phyloP scores from a whole-genome alignment of 768 basidiomycete species.

The Fistulinella prunicolor region DNA sequence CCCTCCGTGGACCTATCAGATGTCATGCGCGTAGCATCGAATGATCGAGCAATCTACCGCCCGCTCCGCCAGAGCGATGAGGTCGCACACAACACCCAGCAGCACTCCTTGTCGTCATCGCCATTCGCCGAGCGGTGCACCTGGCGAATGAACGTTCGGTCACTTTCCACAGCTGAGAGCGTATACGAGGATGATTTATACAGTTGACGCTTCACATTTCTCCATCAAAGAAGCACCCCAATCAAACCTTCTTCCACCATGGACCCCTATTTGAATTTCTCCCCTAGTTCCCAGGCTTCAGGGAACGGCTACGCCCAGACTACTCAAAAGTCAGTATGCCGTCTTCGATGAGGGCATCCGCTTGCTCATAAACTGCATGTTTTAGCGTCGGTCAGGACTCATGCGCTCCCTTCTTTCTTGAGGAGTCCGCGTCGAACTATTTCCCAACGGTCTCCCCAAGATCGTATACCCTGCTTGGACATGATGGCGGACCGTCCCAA shows the following conservation, averaged over 20 bases:
- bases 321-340: constrained; percentile 14
- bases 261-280: constrained; percentile 13
- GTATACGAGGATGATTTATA: constrained; percentile 21
- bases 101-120: constrained; percentile 22
- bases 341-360: constrained; percentile 2
- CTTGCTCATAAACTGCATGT: constrained; percentile 7
- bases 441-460: background rate
- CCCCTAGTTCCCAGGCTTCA: constrained; percentile 1
- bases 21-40: constrained; percentile 14
- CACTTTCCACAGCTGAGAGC: constrained; percentile 14
- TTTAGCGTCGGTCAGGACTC: constrained; percentile 12
- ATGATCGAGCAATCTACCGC: constrained; percentile 21
- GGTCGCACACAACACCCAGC: constrained; percentile 21
- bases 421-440: background rate
- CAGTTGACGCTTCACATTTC: constrained; percentile 11
- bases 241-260: constrained; percentile 17
- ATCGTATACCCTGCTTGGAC: constrained; percentile 4
- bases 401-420: background rate
- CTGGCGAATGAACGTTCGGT: constrained; percentile 19
- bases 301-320: constrained; percentile 1
- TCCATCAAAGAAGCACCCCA: constrained; percentile 22
- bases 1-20: constrained; percentile 19
- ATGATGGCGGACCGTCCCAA: constrained; percentile 1
- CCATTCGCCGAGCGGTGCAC: constrained; percentile 21
- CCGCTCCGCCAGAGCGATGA: constrained; percentile 23